phyloP scores from a whole-genome alignment of 768 basidiomycete species.

The Pulveroboletus sp. region DNA sequence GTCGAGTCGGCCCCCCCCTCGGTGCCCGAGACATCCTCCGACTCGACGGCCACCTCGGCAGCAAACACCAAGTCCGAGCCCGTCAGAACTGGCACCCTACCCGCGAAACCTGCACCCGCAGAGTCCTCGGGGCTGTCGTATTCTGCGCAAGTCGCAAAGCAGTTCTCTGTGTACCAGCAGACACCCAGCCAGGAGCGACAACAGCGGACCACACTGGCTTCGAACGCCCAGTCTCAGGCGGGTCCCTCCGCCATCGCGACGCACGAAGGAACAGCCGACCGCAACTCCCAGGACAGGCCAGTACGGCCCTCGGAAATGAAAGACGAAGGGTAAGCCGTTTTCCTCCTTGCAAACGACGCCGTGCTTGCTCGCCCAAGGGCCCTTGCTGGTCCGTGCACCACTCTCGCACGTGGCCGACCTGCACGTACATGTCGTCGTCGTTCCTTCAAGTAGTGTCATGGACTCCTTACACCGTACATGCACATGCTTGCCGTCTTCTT shows the following conservation, averaged over 20 bases:
- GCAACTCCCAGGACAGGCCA: slow-evolving; percentile 44
- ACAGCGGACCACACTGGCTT: slow-evolving; percentile 33
- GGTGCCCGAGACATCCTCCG: slow-evolving; percentile 13
- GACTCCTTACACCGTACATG: slow-evolving; percentile 18
- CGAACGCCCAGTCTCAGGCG: slow-evolving; percentile 20
- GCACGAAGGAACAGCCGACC: slow-evolving; percentile 32
- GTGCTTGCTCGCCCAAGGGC: slow-evolving; percentile 11
- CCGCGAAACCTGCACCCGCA: slow-evolving; percentile 25
- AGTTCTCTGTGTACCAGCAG: slow-evolving; percentile 63
- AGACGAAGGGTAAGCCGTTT: slow-evolving; percentile 73
- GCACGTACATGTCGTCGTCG: slow-evolving; percentile 11
- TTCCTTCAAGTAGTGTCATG: slow-evolving; percentile 24
- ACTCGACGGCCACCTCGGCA: slow-evolving; percentile 18
- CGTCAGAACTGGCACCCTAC: slow-evolving; percentile 21
- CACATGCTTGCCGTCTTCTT: slow-evolving; percentile 16
- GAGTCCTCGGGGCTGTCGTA: slow-evolving; percentile 44
- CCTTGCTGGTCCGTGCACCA: slow-evolving; percentile 7
- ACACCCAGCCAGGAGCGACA: slow-evolving; percentile 64
- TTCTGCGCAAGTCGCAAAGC: slow-evolving; percentile 64
- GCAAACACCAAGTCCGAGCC: slow-evolving; percentile 24
- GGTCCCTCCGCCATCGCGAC: slow-evolving; percentile 34
- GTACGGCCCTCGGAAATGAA: slow-evolving; percentile 74
- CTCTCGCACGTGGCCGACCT: slow-evolving; percentile 5
- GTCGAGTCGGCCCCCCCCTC: slow-evolving; percentile 25
- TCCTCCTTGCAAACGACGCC: slow-evolving; percentile 13